Base-by-base conservation (phyloP, 108 stramenopile genomes). In the Hondaea fermentalgiana region DNA sequence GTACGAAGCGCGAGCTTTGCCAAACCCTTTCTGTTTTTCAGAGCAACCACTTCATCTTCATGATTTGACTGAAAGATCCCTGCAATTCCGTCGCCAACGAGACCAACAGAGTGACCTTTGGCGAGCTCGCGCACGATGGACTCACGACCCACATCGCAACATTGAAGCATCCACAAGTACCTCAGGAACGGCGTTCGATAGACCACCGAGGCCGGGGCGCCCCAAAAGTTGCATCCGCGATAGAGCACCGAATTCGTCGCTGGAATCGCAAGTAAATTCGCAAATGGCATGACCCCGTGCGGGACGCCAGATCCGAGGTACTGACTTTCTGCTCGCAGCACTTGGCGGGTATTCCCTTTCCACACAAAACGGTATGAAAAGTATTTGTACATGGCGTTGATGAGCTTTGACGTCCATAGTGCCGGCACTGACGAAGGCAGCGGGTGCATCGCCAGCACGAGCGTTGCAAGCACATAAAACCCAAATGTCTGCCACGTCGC, bases 241-340 rank as follows among this genome's bases (percentile, higher is more conserved):
- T 83, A 83, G 19, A 83, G 51, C 21, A 72, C 42, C 21, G 69
- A 47, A 35, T 88, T 88, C 21, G 45, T 49, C 64, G 88, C 88
- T 10, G 88, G 88, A 3, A 72, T 88, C 21, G 71, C 16, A 16
- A 88, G 69, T 5, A 88, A 19, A 29, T 88, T 88, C 2, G 88
- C 88, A 17, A 88, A 72, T 2, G 88, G 88, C 44, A 88, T 28
- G n/a, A 72, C 88, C 14, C 88, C 88, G 71, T 88, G 88, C 12
- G 88, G 88, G 17, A 60, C 59, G 12, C 69, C 60, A 4, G 88
- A 58, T 19, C 88, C 88, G 5, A 88, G 58, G 4, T n/a, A 88
- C 49, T 35, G 88, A 28, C 6, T 12, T 8, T 88, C 43, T 21
- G 29, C 29, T 10, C 59, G 28, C 21, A 44, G 42, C 87, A 88